Conservation (phyloP, 2,329 filamentous ascomycete species). For the Colletotrichum abscissum region DNA sequence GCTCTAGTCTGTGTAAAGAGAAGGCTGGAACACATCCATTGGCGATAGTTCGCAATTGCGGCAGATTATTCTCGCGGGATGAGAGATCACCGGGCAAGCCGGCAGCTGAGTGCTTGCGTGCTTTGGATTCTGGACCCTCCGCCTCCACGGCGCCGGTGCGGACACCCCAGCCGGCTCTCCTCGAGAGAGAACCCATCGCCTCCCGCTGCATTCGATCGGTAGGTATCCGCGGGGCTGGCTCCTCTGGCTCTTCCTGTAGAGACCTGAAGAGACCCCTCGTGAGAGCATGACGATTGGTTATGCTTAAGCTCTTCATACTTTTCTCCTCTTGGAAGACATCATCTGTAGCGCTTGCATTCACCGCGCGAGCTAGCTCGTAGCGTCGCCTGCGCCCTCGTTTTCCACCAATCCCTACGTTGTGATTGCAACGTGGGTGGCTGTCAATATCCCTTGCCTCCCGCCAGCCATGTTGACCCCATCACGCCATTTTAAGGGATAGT, state of each 20-base stretch:
- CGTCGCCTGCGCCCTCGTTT: not conserved
- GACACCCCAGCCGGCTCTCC: not conserved
- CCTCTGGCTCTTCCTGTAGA: not conserved
- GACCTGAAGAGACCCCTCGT: not conserved
- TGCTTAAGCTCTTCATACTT: constrained; percentile 2
- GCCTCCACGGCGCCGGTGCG: not conserved
- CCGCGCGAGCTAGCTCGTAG: constrained; percentile 1
- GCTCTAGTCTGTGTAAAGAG: not conserved
- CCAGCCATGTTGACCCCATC: not conserved
- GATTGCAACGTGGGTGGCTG: not conserved
- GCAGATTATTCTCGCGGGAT: not conserved
- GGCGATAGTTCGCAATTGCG: not conserved
- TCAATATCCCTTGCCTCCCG: not conserved
- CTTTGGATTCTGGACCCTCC: not conserved
- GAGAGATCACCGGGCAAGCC: not conserved
- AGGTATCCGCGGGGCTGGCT: not conserved
- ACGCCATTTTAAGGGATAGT: not conserved
- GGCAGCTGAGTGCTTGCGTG: not conserved
- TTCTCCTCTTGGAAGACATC: not conserved
- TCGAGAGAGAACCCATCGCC: not conserved
- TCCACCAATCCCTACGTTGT: not conserved
- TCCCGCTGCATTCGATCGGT: not conserved
- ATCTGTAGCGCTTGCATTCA: not conserved
- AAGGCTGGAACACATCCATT: not conserved
- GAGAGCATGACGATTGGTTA: not conserved